A percentile compares a stretch with the other conserved stretches of the same genome.
phyloP scores from a whole-genome alignment of 2,329 filamentous ascomycete species.

The Aspergillus chevalieri region DNA sequence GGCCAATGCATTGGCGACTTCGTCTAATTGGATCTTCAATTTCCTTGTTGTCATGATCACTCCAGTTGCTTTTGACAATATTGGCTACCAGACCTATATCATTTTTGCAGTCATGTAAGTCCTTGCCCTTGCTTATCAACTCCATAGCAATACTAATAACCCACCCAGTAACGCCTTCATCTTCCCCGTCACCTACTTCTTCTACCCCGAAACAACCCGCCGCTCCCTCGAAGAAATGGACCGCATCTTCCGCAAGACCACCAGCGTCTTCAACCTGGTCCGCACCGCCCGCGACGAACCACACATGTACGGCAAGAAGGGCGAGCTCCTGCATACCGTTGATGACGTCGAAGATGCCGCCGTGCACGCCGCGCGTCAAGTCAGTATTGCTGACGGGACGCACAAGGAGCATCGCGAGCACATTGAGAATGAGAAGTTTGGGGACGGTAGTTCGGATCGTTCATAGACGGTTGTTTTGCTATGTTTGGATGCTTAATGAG shows the following conservation, averaged over 20 bases:
- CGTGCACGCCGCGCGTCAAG: constrained; percentile 27
- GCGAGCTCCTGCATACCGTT: constrained; percentile 51
- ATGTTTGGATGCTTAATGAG: background rate
- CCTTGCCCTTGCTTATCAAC: background rate
- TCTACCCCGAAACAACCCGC: constrained; percentile 56
- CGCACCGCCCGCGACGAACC: constrained; percentile 47
- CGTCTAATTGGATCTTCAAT: constrained; percentile 56
- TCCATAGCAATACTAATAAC: constrained; percentile 4
- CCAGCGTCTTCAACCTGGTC: constrained; percentile 45
- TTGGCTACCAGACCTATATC: constrained; percentile 51
- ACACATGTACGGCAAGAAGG: constrained; percentile 53
- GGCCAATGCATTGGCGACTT: constrained; percentile 59
- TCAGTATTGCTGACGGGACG: constrained; percentile 19
- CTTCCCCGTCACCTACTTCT: constrained; percentile 53
- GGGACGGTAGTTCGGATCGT: constrained; percentile 2
- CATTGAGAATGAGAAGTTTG: constrained; percentile 9
- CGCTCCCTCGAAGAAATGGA: constrained; percentile 64
- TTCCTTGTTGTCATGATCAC: constrained; percentile 64
- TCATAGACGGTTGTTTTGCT: background rate
- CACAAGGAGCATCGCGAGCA: constrained; percentile 1
- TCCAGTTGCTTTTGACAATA: constrained; percentile 53
- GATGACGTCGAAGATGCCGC: constrained; percentile 40
- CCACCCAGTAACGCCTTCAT: constrained; percentile 47
- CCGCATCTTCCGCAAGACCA: constrained; percentile 56
- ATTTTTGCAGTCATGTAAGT: constrained; percentile 51